These are phyloP conservation scores for Annulohypoxylon bovei DNA, from an alignment of 495 filamentous ascomycete species.

Conservation along the genomic window DNA sequence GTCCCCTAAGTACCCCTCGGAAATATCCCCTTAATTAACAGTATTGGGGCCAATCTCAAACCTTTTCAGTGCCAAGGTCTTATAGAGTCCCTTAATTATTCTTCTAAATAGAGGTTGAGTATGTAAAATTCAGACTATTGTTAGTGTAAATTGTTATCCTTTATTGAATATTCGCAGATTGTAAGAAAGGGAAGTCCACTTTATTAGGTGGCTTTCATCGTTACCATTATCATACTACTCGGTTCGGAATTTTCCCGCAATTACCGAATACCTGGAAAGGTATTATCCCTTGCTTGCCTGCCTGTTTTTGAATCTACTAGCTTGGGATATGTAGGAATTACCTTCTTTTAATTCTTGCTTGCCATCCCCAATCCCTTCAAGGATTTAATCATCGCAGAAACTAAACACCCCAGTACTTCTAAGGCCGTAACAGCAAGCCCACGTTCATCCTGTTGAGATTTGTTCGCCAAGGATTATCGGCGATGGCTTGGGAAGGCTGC, in stretches of 20 bases:
- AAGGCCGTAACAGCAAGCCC: constrained; percentile 30
- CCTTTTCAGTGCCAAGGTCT: background rate
- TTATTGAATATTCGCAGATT: too few species aligned
- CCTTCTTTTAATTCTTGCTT: constrained; percentile 8
- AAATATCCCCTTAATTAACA: background rate
- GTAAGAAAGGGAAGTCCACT: too few species aligned
- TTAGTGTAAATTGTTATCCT: too few species aligned
- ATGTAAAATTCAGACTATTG: too few species aligned
- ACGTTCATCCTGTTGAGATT: background rate
- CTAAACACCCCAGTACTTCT: constrained; percentile 1
- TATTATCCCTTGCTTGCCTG: constrained; percentile 23
- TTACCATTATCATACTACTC: background rate
- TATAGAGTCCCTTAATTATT: too few species aligned
- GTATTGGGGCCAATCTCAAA: background rate
- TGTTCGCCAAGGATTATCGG: constrained; percentile 15
- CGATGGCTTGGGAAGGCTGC: constrained; percentile 14
- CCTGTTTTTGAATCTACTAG: background rate
- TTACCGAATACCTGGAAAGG: constrained; percentile 3
- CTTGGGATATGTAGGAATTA: background rate
- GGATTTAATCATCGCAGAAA: constrained; percentile 13
- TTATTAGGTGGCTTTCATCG: too few species aligned
- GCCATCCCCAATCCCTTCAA: background rate
- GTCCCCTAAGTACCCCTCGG: background rate
- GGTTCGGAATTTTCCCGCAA: background rate
- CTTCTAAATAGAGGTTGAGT: too few species aligned